A percentile compares a stretch with the other conserved stretches of the same genome.
Evolutionary conservation across 495 filamentous ascomycete genomes (phyloP).

Genomic region (Penicillium psychrofluorescens): DNA sequence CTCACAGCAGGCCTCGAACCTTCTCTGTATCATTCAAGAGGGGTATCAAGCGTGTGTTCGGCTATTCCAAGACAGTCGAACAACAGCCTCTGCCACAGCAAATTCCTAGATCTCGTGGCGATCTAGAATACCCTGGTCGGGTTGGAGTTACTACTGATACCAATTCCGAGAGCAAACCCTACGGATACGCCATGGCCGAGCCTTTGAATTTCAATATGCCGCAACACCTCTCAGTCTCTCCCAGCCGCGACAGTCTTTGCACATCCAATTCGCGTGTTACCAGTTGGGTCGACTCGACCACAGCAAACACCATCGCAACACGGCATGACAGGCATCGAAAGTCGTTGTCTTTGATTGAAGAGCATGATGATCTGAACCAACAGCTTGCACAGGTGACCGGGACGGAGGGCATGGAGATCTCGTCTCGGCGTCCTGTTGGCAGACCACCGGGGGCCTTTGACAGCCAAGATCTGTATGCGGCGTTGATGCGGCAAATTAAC

Average conservation of each 20-base stretch:
- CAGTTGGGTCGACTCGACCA: slow-evolving; percentile 66
- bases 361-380: slow-evolving; percentile 46
- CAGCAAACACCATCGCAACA: slow-evolving; percentile 39
- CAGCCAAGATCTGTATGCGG: slow-evolving; percentile 63
- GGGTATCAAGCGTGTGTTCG: slow-evolving; percentile 54
- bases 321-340: slow-evolving; percentile 38
- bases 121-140: no score
- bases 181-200: no score
- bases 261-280: slow-evolving; percentile 62
- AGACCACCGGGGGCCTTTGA: slow-evolving; percentile 36
- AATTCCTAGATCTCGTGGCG: no score
- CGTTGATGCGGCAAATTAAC: slow-evolving; percentile 61
- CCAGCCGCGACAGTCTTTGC: slow-evolving; percentile 40
- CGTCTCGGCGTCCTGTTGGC: slow-evolving; percentile 3
- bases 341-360: slow-evolving; percentile 60
- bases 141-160: no score
- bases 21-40: slow-evolving; percentile 56
- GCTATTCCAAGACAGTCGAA: slow-evolving; percentile 34
- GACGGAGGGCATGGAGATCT: slow-evolving; percentile 2
- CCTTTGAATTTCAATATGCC: no score
- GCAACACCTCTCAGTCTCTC: background rate
- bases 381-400: slow-evolving; percentile 13
- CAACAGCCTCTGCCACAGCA: slow-evolving; percentile 1
- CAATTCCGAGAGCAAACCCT: no score
- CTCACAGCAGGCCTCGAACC: slow-evolving; percentile 49